Evolutionary conservation across 2,329 filamentous ascomycete genomes (phyloP), one percentile per base, ranked within the genome.

Genomic region (Capronia coronata): DNA sequence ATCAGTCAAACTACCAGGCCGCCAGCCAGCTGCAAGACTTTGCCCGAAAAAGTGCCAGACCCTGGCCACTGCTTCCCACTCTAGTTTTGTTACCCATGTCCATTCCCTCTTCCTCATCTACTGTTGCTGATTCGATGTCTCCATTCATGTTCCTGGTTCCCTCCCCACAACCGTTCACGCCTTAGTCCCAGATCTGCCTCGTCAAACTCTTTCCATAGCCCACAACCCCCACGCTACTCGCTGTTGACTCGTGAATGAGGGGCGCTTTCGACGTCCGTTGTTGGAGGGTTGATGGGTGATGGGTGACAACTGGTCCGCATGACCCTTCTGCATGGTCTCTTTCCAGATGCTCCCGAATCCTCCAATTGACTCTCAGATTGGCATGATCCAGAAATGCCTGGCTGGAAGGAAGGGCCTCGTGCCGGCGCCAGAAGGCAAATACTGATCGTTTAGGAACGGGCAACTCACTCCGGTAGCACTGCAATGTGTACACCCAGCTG

Each of bases 191-290:
- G 51, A 50, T 42, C 44, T 42, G 43, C 21, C n/a, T 40, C 48
- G 13, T 38, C 32, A 35, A 32, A 34, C 9, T 4, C 5, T 21
- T 25, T 29, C 14, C 10, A 5, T 5, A 22, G n/a, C 16, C 19
- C 19, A n/a, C 34, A 32, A 43, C 52, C 52, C 52, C 52, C 51
- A 54, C 51, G 48, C 51, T 54, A 54, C 29, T 19, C 13, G 38
- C 21, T 18, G 29, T 49, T n/a, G n/a, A n/a, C n/a, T n/a, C n/a
- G n/a, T n/a, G n/a, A n/a, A n/a, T n/a, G n/a, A n/a, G n/a, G n/a
- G n/a, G n/a, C n/a, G n/a, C n/a, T n/a, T n/a, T n/a, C n/a, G n/a
- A n/a, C n/a, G n/a, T n/a, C n/a, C n/a, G n/a, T n/a, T n/a, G n/a
- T n/a, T n/a, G n/a, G n/a, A n/a, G n/a, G n/a, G n/a, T n/a, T n/a